Conservation (phyloP, 1,284 basidiomycete species). For the Rhizoctonia solani region DNA sequence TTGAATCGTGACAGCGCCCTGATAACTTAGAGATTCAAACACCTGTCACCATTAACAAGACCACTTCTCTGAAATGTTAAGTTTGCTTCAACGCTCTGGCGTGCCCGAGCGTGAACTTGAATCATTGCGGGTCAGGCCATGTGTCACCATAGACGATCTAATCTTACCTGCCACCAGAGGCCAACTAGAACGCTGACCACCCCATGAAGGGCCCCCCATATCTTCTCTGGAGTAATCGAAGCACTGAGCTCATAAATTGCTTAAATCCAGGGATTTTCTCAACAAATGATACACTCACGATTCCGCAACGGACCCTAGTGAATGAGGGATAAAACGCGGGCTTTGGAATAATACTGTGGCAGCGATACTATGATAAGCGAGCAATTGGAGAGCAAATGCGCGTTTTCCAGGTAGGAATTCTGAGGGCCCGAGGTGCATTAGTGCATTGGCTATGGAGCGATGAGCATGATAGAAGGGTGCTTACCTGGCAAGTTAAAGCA, state of each 20-base stretch:
- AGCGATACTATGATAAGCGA: conserved; percentile 73
- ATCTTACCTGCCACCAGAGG: conserved; percentile 42
- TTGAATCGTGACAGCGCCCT: too few species aligned
- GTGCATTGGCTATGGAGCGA: conserved; percentile 38
- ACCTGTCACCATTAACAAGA: too few species aligned
- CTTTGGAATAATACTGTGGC: conserved; percentile 76
- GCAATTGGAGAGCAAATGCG: conserved; percentile 73
- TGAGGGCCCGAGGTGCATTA: conserved; percentile 39
- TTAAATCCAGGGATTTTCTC: too few species aligned
- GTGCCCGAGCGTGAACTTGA: conserved; percentile 9
- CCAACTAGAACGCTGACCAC: conserved; percentile 39
- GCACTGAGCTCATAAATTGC: neutral
- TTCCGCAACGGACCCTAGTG: conserved; percentile 65
- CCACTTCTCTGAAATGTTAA: neutral
- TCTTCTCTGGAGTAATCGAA: conserved; percentile 40
- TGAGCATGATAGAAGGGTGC: conserved; percentile 26
- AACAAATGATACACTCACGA: conserved; percentile 42
- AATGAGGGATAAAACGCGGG: conserved; percentile 75
- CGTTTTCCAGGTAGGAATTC: conserved; percentile 85
- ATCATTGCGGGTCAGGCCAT: neutral
- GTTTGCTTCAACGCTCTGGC: conserved; percentile 15
- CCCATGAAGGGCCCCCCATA: conserved; percentile 40
- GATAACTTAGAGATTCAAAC: too few species aligned
- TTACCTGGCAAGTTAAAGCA: conserved; percentile 61
- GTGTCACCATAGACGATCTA: neutral